Evolutionary conservation across 805 yeast genomes (phyloP).

Genomic region (Barnettozyma sucrosica): DNA sequence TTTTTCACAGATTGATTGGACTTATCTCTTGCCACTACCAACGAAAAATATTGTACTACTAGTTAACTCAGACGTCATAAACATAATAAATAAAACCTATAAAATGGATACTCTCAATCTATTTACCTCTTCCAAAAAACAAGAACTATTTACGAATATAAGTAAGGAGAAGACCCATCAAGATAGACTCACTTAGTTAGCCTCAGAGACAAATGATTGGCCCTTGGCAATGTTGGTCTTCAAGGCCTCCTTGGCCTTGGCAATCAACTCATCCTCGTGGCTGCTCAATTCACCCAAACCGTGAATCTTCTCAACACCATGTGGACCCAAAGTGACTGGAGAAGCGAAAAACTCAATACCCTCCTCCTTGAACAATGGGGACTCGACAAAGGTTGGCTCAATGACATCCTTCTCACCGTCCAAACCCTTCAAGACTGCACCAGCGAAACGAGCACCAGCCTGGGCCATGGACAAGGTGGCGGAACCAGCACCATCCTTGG

Average conservation of each 20-base stretch:
- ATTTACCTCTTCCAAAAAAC: not conserved
- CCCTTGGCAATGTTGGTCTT: conserved; percentile 92
- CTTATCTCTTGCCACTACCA: too few species aligned
- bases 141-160: conserved; percentile 5
- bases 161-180: not conserved
- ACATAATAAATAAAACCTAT: conserved; percentile 1
- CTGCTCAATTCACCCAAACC: conserved; percentile 63
- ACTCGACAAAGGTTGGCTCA: conserved; percentile 70
- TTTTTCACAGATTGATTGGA: too few species aligned
- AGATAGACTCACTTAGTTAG: conserved; percentile 40
- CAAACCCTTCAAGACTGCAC: conserved; percentile 58
- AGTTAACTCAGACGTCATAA: not conserved
- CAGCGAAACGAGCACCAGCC: conserved; percentile 77
- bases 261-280: conserved; percentile 81
- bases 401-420: conserved; percentile 59
- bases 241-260: conserved; percentile 81
- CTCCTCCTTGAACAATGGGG: conserved; percentile 76
- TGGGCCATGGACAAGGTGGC: conserved; percentile 92
- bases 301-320: conserved; percentile 83
- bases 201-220: conserved; percentile 71
- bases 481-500: conserved; percentile 91
- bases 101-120: not conserved
- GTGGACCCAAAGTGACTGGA: conserved; percentile 86
- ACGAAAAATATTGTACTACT: not conserved
- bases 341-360: conserved; percentile 96